phyloP scores from a whole-genome alignment of 1,284 basidiomycete genomes.

The Irpex lacteus region DNA sequence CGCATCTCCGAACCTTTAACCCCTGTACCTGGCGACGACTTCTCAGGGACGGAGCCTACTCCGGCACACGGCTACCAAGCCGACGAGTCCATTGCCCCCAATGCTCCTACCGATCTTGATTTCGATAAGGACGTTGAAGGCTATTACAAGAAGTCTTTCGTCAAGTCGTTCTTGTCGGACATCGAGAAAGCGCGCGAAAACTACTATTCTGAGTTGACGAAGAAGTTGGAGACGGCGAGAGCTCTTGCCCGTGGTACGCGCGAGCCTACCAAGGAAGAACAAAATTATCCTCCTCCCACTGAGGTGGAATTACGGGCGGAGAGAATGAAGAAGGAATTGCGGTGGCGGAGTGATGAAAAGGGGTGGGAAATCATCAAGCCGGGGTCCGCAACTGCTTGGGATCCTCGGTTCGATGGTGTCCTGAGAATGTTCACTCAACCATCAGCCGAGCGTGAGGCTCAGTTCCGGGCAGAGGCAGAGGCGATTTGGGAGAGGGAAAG shows the following conservation, averaged over 20 bases:
- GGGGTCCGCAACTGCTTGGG: slow-evolving; percentile 68
- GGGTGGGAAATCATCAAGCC: slow-evolving; percentile 80
- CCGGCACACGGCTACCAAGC: slow-evolving; percentile 24
- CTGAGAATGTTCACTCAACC: slow-evolving; percentile 63
- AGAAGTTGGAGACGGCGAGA: slow-evolving; percentile 73
- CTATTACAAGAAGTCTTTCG: slow-evolving; percentile 68
- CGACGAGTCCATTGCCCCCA: slow-evolving; percentile 18
- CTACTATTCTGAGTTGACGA: slow-evolving; percentile 77
- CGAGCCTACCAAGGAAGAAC: slow-evolving; percentile 86
- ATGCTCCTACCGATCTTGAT: slow-evolving; percentile 57
- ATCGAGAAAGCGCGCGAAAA: slow-evolving; percentile 69
- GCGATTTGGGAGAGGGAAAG: slow-evolving; percentile 8
- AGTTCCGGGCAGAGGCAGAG: slow-evolving; percentile 11
- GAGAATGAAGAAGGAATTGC: slow-evolving; percentile 81
- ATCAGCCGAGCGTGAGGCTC: slow-evolving; percentile 16
- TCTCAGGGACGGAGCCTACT: slow-evolving; percentile 17
- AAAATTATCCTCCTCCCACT: slow-evolving; percentile 77
- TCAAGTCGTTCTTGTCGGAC: slow-evolving; percentile 53
- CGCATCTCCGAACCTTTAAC: slow-evolving; percentile 22
- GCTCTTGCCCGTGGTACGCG: slow-evolving; percentile 74
- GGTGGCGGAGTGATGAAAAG: slow-evolving; percentile 75
- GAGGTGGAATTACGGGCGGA: slow-evolving; percentile 86
- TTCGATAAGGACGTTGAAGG: slow-evolving; percentile 70
- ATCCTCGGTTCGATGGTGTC: slow-evolving; percentile 65
- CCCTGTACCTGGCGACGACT: slow-evolving; percentile 14